These are phyloP conservation scores for Pneumocystis jirovecii DNA, from an alignment of 1,139 yeast species.

Conservation along the genomic window DNA sequence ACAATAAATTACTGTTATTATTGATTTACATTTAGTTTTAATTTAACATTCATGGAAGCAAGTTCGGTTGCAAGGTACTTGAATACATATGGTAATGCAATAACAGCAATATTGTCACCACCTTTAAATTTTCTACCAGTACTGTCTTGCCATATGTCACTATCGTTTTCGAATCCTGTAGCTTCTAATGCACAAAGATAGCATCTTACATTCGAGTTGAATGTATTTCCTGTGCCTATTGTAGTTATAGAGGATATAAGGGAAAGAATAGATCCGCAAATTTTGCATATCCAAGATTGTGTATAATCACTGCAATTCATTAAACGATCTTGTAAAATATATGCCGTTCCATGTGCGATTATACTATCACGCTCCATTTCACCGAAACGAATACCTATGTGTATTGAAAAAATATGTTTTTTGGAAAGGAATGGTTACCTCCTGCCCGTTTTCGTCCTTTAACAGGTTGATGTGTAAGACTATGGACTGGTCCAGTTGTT, in stretches of 20 bases:
- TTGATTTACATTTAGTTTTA: background rate
- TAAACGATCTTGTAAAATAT: constrained; percentile 83
- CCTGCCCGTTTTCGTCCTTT: constrained; percentile 98
- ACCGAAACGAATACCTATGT: constrained; percentile 66
- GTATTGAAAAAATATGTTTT: background rate
- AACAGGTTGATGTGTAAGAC: constrained; percentile 97
- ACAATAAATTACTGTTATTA: background rate
- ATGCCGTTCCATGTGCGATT: constrained; percentile 98
- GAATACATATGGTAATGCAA: constrained; percentile 92
- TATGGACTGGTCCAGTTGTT: constrained; percentile 95
- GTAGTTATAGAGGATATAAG: constrained; percentile 86
- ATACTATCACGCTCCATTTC: constrained; percentile 99
- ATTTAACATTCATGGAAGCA: constrained; percentile 91
- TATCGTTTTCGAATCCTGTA: constrained; percentile 26
- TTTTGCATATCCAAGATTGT: constrained; percentile 75
- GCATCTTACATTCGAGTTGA: constrained; percentile 65
- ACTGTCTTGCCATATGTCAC: constrained; percentile 96
- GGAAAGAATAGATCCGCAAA: constrained; percentile 82
- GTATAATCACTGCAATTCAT: constrained; percentile 93
- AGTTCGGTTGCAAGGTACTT: constrained; percentile 89
- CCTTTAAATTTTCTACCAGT: constrained; percentile 83
- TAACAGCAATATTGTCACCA: constrained; percentile 81
- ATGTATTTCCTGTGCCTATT: constrained; percentile 38
- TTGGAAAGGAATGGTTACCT: constrained; percentile 33
- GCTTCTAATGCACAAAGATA: constrained; percentile 68